These are phyloP conservation scores for Clavariopsis aquatica DNA, from an alignment of 495 filamentous ascomycete species.

Conservation along the genomic window DNA sequence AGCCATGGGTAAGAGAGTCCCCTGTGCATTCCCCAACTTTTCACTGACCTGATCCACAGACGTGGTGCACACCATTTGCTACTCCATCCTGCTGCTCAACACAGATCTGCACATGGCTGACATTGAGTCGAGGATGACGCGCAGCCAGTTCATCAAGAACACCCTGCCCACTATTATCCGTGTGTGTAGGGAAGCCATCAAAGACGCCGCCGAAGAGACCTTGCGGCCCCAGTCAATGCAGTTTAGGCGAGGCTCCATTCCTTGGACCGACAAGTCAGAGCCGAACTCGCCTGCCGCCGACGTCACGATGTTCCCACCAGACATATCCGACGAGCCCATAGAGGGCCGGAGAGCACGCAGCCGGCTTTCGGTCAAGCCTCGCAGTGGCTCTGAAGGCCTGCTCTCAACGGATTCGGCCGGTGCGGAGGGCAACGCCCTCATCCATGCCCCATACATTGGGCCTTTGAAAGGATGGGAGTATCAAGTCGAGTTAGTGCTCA, in stretches of 20 bases:
- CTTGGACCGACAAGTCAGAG: slow-evolving; percentile 41
- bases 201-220: slow-evolving; percentile 68
- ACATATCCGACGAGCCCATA: slow-evolving; percentile 36
- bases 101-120: slow-evolving; percentile 95
- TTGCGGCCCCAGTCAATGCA: slow-evolving; percentile 52
- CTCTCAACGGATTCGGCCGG: slow-evolving; percentile 41
- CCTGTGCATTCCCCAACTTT: background rate
- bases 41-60: slow-evolving; percentile 52
- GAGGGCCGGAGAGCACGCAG: slow-evolving; percentile 41
- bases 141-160: slow-evolving; percentile 91
- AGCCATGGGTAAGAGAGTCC: slow-evolving; percentile 66
- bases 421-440: slow-evolving; percentile 60
- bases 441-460: slow-evolving; percentile 76
- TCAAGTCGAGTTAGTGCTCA: slow-evolving; percentile 84
- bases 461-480: slow-evolving; percentile 80
- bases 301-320: slow-evolving; percentile 33
- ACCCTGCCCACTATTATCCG: slow-evolving; percentile 86
- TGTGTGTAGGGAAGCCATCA: slow-evolving; percentile 68
- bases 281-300: slow-evolving; percentile 43
- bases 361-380: slow-evolving; percentile 43
- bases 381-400: slow-evolving; percentile 42
- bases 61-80: slow-evolving; percentile 95
- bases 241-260: slow-evolving; percentile 44
- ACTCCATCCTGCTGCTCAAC: slow-evolving; percentile 91
- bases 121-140: slow-evolving; percentile 94